A percentile compares a stretch with the other conserved stretches of the same genome.
Conservation (phyloP, 2,329 filamentous ascomycete genomes). For the Talaromyces marneffei region DNA sequence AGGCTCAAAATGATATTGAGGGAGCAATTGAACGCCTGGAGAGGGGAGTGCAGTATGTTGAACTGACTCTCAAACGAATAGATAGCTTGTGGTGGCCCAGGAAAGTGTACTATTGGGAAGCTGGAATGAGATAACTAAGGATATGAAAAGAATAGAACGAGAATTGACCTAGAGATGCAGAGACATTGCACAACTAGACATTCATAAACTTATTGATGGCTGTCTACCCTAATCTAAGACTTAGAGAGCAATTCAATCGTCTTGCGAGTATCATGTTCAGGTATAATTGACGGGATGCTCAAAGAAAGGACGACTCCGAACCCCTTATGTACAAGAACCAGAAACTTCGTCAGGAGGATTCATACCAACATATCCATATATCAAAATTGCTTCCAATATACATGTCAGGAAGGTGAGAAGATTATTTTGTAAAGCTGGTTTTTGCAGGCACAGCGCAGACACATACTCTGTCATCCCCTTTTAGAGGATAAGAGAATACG, state of each 20-base stretch:
- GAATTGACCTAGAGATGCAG: background rate
- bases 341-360: background rate
- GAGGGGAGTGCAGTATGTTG: background rate
- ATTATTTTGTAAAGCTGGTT: conserved; percentile 53
- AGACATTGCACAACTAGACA: too few species aligned
- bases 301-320: background rate
- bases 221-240: background rate
- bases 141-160: background rate
- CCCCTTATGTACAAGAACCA: background rate
- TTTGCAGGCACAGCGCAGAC: conserved; percentile 51
- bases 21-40: background rate
- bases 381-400: background rate
- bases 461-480: conserved; percentile 5
- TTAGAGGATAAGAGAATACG: conserved; percentile 13
- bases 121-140: background rate
- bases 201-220: background rate
- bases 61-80: background rate
- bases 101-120: background rate
- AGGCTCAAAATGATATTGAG: background rate
- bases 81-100: background rate
- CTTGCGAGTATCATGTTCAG: background rate
- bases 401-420: conserved; percentile 59
- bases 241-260: background rate
- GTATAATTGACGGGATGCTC: background rate
- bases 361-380: background rate